Percentiles rank a stretch among this genome's conserved stretches.
Conservation (phyloP, 1,284 basidiomycete species). For the Rhodotorula sp. region DNA sequence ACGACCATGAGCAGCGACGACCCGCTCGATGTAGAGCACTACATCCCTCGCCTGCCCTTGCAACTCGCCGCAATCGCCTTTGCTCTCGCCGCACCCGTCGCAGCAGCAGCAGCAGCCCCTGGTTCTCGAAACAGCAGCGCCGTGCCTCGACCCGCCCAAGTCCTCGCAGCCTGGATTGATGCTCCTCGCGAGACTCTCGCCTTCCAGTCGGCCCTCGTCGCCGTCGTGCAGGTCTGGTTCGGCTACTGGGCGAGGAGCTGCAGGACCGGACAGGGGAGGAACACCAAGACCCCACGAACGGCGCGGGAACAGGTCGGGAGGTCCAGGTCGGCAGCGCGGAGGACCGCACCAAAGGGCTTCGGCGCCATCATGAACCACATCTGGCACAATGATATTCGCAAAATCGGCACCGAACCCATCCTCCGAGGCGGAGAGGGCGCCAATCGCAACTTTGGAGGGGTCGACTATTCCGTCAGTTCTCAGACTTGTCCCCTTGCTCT, state of each 20-base stretch:
- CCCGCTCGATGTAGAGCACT: slow-evolving; percentile 29
- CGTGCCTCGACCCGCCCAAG: neutral
- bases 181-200: slow-evolving; percentile 31
- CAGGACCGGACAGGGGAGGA: slow-evolving; percentile 1
- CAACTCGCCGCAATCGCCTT: slow-evolving; percentile 32
- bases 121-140: neutral
- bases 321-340: no score
- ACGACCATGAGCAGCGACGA: neutral
- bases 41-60: slow-evolving; percentile 27
- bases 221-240: slow-evolving; percentile 40
- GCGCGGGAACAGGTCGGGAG: neutral
- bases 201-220: slow-evolving; percentile 17
- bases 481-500: no score
- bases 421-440: no score
- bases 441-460: no score
- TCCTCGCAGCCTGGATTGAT: slow-evolving; percentile 21
- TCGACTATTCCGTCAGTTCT: no score
- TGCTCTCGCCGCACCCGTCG: slow-evolving; percentile 14
- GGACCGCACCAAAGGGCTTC: neutral
- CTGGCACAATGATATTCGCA: neutral
- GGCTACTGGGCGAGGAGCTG: slow-evolving; percentile 31
- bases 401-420: no score
- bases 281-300: neutral
- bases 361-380: slow-evolving; percentile 14
- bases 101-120: no score